Base-by-base conservation (phyloP, 805 yeast genomes). In the Komagataella phaffii region DNA sequence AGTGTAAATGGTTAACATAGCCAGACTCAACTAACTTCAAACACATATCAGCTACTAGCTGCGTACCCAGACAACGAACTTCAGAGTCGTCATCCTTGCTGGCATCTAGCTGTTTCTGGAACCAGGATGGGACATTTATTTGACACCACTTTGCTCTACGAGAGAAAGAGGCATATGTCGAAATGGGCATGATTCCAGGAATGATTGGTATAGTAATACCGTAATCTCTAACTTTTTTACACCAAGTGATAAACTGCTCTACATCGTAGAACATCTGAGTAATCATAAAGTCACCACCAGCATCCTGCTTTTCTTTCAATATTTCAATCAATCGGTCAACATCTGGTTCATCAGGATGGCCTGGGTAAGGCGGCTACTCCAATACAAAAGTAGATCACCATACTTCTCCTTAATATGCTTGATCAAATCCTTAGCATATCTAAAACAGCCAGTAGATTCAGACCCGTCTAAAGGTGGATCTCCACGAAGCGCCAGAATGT, bases 361-460 rank as follows among this genome's bases (percentile, higher is more conserved):
- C 97, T 65, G 99, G 97, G 64, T 93, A 93, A 2, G 88, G 88
- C 99, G 7, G 98, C 98, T 19, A 93, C 95, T 50, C 97, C 99
- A 58, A 93, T 89, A 65, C 84, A 85, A 68, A 93, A 90, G 69
- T 89, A n/a, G 87, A 64, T 85, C 80, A 24, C 96, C 97, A 61
- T 88, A 90, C 56, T 82, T 75, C 52, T 63, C 62, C 57, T 83
- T 80, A 60, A 93, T 93, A 66, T 91, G 83, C 49, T 64, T 63
- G 57, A 93, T 83, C 63, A 93, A 74, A 66, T 93, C 98, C 62
- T 80, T 84, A 23, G 99, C 98, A 61, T 88, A 86, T 55, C 73
- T 71, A 71, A 93, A 93, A 40, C 86, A 93, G n/a, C 89, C 89
- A 6, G 84, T 81, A 43, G 85, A 81, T 57, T 79, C 87, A 14